A percentile compares a stretch with the other conserved stretches of the same genome.
Evolutionary conservation across 2,329 filamentous ascomycete species (phyloP).

Genomic region (Colletotrichum sp.): DNA sequence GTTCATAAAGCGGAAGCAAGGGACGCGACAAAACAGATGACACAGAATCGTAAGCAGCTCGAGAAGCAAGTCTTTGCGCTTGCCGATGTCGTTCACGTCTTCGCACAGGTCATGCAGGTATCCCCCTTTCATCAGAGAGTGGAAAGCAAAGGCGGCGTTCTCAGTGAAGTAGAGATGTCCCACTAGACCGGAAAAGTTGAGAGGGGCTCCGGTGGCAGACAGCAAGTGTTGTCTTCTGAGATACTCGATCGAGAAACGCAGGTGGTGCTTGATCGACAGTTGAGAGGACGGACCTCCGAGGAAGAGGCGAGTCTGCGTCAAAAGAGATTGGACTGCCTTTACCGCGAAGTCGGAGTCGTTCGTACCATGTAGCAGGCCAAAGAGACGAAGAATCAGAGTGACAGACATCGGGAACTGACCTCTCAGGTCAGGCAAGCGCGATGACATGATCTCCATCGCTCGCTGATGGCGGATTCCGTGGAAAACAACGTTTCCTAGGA

Average conservation of each 20-base stretch:
- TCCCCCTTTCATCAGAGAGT: constrained; percentile 72
- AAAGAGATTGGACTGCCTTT: constrained; percentile 66
- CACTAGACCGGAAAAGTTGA: constrained; percentile 75
- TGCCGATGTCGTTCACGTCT: constrained; percentile 47
- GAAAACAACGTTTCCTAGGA: constrained; percentile 83
- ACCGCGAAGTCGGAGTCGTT: constrained; percentile 65
- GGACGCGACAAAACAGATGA: constrained; percentile 70
- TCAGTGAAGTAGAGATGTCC: constrained; percentile 79
- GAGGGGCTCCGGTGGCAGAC: constrained; percentile 60
- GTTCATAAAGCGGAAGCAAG: constrained; percentile 45
- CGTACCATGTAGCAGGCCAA: constrained; percentile 70
- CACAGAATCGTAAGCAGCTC: constrained; percentile 71
- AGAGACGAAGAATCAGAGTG: constrained; percentile 71
- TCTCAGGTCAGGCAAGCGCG: constrained; percentile 72
- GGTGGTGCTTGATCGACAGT: constrained; percentile 73
- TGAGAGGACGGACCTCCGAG: constrained; percentile 72
- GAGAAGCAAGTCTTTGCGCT: constrained; percentile 53
- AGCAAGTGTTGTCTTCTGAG: constrained; percentile 72
- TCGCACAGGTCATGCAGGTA: constrained; percentile 70
- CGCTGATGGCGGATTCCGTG: constrained; percentile 66
- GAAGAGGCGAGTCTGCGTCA: constrained; percentile 73
- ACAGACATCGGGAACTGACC: constrained; percentile 82
- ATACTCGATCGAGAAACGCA: constrained; percentile 83
- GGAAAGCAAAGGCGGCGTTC: constrained; percentile 77
- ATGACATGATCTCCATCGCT: constrained; percentile 72